These are phyloP conservation scores for Suillus variegatus DNA, from an alignment of 768 basidiomycete genomes.

Conservation along the genomic window DNA sequence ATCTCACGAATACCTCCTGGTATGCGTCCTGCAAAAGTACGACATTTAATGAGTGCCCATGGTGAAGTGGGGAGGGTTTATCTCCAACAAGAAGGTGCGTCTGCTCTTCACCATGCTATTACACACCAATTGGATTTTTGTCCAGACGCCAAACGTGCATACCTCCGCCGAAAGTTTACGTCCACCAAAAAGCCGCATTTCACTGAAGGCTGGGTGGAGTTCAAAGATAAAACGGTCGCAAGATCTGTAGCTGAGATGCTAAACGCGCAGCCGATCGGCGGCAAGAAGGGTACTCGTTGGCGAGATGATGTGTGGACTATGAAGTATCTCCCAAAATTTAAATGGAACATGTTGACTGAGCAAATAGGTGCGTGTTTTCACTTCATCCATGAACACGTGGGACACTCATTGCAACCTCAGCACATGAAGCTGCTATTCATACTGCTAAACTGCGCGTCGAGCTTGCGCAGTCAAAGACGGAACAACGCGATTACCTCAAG, in stretches of 20 bases:
- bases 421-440: conserved; percentile 90
- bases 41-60: conserved; percentile 87
- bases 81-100: conserved; percentile 84
- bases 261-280: conserved; percentile 94
- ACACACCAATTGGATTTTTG: conserved; percentile 6
- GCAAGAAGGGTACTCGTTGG: conserved; percentile 89
- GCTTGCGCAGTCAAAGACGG: conserved; percentile 80
- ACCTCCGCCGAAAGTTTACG: conserved; percentile 78
- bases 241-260: conserved; percentile 91
- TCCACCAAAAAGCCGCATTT: conserved; percentile 85
- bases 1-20: conserved; percentile 96
- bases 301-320: conserved; percentile 99
- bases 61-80: conserved; percentile 93
- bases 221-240: conserved; percentile 91
- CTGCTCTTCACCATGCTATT: neutral
- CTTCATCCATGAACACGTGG: neutral
- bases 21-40: conserved; percentile 95
- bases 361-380: conserved; percentile 81
- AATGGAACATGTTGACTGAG: conserved; percentile 98
- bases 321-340: conserved; percentile 97
- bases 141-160: conserved; percentile 83
- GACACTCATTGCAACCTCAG: conserved; percentile 42
- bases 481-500: conserved; percentile 90
- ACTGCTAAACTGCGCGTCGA: conserved; percentile 89
- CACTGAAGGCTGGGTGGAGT: conserved; percentile 98